Evolutionary conservation across 139 green algal species (phyloP).

Genomic region (Auxenochlorella protothecoides): DNA sequence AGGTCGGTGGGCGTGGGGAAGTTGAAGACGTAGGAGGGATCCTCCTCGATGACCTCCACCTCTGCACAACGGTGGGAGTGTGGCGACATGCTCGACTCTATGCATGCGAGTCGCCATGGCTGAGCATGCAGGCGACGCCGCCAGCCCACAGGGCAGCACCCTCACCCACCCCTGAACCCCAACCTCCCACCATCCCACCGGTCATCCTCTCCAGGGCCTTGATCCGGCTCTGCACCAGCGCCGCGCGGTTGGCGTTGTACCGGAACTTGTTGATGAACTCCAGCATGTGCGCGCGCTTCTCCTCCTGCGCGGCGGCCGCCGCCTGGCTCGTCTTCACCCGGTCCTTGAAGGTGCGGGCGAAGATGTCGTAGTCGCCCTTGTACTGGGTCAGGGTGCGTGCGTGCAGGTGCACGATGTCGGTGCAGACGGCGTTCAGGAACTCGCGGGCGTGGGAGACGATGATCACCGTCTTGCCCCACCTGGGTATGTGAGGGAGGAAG

Average conservation of each 20-base stretch:
- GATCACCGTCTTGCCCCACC: slow-evolving; percentile 75
- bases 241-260: slow-evolving; percentile 82
- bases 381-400: slow-evolving; percentile 50
- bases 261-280: slow-evolving; percentile 89
- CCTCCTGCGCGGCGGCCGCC: slow-evolving; percentile 48
- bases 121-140: background rate
- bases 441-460: slow-evolving; percentile 76
- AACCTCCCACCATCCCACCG: background rate
- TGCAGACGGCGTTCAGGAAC: slow-evolving; percentile 81
- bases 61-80: slow-evolving; percentile 16
- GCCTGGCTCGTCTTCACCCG: slow-evolving; percentile 51
- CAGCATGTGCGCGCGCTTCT: slow-evolving; percentile 68
- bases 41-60: slow-evolving; percentile 48
- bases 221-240: slow-evolving; percentile 84
- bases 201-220: slow-evolving; percentile 85
- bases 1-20: slow-evolving; percentile 44
- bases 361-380: slow-evolving; percentile 77
- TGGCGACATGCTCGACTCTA: too few relatives aligned
- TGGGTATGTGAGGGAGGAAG: background rate
- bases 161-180: background rate
- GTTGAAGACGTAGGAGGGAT: slow-evolving; percentile 56
- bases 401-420: slow-evolving; percentile 82
- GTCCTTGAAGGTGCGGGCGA: slow-evolving; percentile 56
- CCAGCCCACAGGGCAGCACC: background rate
- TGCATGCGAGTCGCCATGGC: too few relatives aligned